Evolutionary conservation across 805 yeast genomes (phyloP).

Genomic region (Alloascoidea africana): DNA sequence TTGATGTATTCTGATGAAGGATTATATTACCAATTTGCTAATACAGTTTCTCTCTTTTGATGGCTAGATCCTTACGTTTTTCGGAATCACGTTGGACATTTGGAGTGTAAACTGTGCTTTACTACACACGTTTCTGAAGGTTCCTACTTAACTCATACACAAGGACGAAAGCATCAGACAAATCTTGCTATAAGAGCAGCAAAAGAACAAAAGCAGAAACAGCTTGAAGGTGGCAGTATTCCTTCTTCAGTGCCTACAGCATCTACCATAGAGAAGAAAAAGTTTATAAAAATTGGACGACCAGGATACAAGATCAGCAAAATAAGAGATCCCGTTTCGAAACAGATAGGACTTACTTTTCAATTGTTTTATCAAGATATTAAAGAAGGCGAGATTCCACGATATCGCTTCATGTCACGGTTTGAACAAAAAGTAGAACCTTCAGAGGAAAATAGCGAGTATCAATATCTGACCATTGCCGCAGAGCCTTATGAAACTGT

Average conservation of each 20-base stretch:
- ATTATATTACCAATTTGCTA: conserved; percentile 22
- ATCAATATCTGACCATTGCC: conserved; percentile 64
- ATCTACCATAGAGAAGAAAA: conserved; percentile 28
- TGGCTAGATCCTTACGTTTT: conserved; percentile 83
- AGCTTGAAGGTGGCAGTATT: conserved; percentile 7
- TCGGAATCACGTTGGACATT: conserved; percentile 66
- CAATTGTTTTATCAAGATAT: conserved; percentile 41
- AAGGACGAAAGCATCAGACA: conserved; percentile 70
- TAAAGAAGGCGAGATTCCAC: conserved; percentile 32
- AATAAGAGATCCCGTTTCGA: conserved; percentile 44
- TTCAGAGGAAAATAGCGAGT: conserved; percentile 25
- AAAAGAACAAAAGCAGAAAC: conserved; percentile 19
- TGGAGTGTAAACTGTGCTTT: conserved; percentile 74
- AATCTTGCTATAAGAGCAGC: conserved; percentile 52
- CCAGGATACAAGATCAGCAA: conserved; percentile 62
- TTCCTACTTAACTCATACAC: conserved; percentile 70
- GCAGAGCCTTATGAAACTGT: conserved; percentile 85
- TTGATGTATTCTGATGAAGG: conserved; percentile 8
- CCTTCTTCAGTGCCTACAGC: conserved; percentile 6
- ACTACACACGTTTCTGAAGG: conserved; percentile 73
- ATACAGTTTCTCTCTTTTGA: background rate
- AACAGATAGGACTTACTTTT: conserved; percentile 49
- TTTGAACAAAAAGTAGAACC: conserved; percentile 49
- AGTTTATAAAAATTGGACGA: conserved; percentile 46
- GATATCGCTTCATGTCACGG: conserved; percentile 62